Conservation (phyloP, 164 flowering plant species). For the Magnolia kwangsiensis region DNA sequence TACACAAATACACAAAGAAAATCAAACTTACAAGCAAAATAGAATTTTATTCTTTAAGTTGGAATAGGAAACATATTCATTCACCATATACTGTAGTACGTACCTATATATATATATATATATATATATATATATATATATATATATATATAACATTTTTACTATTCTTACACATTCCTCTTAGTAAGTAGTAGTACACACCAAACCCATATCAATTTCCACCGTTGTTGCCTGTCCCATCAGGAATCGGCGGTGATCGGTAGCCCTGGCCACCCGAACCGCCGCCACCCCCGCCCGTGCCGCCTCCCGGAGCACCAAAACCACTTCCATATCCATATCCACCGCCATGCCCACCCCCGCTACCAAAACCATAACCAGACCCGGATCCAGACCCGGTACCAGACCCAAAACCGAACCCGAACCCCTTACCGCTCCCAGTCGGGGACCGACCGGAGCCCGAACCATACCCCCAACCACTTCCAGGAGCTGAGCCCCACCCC, state of each 20-base stretch:
- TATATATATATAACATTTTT: background rate
- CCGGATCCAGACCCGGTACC: slow-evolving; percentile 61
- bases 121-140: too few relatives aligned
- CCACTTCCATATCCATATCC: slow-evolving; percentile 27
- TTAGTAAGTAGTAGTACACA: background rate
- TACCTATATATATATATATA: too few relatives aligned
- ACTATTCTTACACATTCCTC: background rate
- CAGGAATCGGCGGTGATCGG: slow-evolving; percentile 1
- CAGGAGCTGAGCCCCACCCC: slow-evolving; percentile 78
- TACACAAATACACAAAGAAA: too few relatives aligned
- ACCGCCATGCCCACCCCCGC: slow-evolving; percentile 37
- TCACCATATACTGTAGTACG: background rate
- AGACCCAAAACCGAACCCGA: slow-evolving; percentile 58
- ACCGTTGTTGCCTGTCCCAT: background rate
- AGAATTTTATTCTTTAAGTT: background rate
- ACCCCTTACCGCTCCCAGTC: slow-evolving; percentile 54
- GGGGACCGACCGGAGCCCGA: slow-evolving; percentile 69
- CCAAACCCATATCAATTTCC: slow-evolving; percentile 10
- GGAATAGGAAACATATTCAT: background rate
- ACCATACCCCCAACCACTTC: slow-evolving; percentile 74
- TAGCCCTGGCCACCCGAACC: slow-evolving; percentile 12
- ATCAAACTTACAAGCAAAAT: background rate
- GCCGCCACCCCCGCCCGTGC: slow-evolving; percentile 5
- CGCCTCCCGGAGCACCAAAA: slow-evolving; percentile 14
- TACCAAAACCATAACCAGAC: slow-evolving; percentile 36